These are phyloP conservation scores for Colletotrichum sp. DNA, from an alignment of 2,329 filamentous ascomycete genomes.

Conservation along the genomic window DNA sequence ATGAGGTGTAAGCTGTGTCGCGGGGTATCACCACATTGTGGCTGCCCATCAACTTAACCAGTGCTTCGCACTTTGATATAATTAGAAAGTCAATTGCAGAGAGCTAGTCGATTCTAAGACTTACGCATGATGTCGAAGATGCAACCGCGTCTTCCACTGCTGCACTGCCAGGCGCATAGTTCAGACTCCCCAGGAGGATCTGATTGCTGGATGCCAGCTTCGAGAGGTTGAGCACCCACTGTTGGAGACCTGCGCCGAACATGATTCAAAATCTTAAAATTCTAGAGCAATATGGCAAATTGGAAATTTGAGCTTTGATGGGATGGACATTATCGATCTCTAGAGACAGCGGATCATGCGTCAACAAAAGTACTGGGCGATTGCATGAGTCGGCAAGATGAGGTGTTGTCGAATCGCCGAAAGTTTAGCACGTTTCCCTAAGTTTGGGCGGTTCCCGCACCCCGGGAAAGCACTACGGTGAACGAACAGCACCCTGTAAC, in stretches of 20 bases:
- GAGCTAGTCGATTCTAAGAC: not conserved
- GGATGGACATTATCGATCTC: accelerated
- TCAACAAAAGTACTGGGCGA: not conserved
- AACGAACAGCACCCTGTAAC: not conserved
- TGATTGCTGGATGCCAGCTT: not conserved
- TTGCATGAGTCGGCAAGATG: not conserved
- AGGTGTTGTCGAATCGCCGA: not conserved
- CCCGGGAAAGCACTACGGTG: not conserved
- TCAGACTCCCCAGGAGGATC: not conserved
- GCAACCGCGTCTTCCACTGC: not conserved
- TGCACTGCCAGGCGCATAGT: not conserved
- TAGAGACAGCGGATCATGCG: not conserved
- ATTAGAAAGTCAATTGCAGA: not conserved
- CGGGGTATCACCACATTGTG: not conserved
- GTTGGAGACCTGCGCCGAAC: not conserved
- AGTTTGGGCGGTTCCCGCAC: not conserved
- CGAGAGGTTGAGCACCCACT: not conserved
- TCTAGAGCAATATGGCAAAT: not conserved
- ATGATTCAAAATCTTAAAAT: not conserved
- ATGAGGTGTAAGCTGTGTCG: not conserved
- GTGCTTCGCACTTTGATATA: not conserved
- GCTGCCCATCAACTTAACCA: not conserved
- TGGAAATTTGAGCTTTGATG: accelerated
- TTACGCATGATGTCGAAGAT: not conserved
- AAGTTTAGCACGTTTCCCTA: not conserved